Conservation (phyloP, 495 filamentous ascomycete species). For the Gamarada debralockiae region DNA sequence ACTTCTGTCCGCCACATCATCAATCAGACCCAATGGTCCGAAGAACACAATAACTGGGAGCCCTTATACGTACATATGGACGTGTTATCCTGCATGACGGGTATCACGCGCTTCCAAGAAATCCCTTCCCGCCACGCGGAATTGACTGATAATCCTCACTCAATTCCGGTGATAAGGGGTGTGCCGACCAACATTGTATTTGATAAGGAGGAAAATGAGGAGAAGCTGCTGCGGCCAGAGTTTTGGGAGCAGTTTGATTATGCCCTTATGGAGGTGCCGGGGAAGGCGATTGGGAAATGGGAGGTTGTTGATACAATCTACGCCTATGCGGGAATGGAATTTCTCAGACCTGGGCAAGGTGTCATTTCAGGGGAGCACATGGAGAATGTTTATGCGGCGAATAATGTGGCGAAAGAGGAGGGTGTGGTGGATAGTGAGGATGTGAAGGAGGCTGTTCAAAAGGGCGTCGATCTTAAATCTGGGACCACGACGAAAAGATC, state of each 20-base stretch:
- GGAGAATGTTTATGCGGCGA: slow-evolving; percentile 26
- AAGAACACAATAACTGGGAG: neutral
- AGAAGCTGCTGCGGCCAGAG: slow-evolving; percentile 46
- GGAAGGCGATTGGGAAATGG: slow-evolving; percentile 61
- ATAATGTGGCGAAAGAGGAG: slow-evolving; percentile 21
- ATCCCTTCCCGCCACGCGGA: slow-evolving; percentile 4
- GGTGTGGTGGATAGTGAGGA: slow-evolving; percentile 19
- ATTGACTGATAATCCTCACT: neutral
- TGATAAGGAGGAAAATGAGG: slow-evolving; percentile 63
- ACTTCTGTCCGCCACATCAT: slow-evolving; percentile 50
- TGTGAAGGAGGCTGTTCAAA: slow-evolving; percentile 8
- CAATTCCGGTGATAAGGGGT: slow-evolving; percentile 6
- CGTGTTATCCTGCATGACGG: slow-evolving; percentile 89
- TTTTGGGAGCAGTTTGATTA: slow-evolving; percentile 90
- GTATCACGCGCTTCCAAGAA: slow-evolving; percentile 83
- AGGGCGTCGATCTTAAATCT: slow-evolving; percentile 31
- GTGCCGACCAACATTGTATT: slow-evolving; percentile 32
- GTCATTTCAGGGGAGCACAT: slow-evolving; percentile 19
- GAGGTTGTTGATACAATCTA: slow-evolving; percentile 62
- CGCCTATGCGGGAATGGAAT: slow-evolving; percentile 66
- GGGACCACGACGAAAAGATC: slow-evolving; percentile 30
- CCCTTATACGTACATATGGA: slow-evolving; percentile 64
- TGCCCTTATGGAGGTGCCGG: slow-evolving; percentile 65
- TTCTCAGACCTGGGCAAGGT: slow-evolving; percentile 51
- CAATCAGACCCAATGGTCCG: slow-evolving; percentile 1